Percentiles rank a stretch among this genome's conserved stretches.
These are phyloP conservation scores for Prunus armeniaca DNA, from an alignment of 306 rosid genomes.

Conservation along the genomic window DNA sequence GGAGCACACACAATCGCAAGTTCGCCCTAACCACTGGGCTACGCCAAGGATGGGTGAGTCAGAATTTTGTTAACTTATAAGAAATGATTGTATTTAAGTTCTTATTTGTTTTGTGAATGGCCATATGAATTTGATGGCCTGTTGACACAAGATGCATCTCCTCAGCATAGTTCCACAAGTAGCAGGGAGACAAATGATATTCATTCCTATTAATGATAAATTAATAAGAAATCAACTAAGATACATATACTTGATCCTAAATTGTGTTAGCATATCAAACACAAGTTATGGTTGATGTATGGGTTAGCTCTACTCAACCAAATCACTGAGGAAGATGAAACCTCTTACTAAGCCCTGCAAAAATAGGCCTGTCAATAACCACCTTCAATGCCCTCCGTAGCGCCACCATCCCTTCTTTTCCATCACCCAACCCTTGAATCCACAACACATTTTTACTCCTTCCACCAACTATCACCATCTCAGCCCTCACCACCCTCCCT, in stretches of 20 bases:
- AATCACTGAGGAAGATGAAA: not conserved
- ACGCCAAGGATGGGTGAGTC: too few species aligned
- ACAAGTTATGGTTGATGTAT: not conserved
- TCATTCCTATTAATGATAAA: not conserved
- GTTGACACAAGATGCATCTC: too few species aligned
- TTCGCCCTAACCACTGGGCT: too few species aligned
- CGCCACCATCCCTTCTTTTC: conserved; percentile 32
- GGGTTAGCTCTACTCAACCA: not conserved
- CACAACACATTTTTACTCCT: conserved; percentile 53
- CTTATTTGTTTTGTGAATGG: too few species aligned
- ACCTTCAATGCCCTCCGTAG: conserved; percentile 51
- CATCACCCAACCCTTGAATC: conserved; percentile 41
- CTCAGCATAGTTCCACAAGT: too few species aligned
- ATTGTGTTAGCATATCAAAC: not conserved
- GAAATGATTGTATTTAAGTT: too few species aligned
- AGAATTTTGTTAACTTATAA: too few species aligned
- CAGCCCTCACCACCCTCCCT: conserved; percentile 54
- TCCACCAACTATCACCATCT: conserved; percentile 59
- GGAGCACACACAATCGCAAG: too few species aligned
- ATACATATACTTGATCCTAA: not conserved
- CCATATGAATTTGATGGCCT: too few species aligned
- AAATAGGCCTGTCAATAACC: conserved; percentile 33
- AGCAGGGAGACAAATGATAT: not conserved
- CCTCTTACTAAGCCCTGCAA: not conserved
- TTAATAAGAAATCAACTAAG: not conserved